Evolutionary conservation across 257 asterid genomes (phyloP).

Genomic region (Forsythia suspensa): DNA sequence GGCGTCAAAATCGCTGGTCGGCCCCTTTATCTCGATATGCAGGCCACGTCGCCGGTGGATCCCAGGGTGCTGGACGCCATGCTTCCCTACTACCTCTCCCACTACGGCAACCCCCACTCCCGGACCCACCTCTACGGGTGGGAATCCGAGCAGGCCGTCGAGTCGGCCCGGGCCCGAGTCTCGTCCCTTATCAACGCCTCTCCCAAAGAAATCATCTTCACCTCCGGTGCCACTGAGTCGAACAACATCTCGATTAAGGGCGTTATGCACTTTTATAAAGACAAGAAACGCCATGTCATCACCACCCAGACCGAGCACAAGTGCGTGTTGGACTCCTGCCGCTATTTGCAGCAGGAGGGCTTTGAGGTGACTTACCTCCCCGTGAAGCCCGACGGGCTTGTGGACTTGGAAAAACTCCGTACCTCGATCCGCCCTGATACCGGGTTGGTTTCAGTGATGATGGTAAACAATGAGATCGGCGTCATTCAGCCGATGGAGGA

Average conservation of each 20-base stretch:
- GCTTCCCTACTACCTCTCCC: slow-evolving; percentile 84
- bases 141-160: slow-evolving; percentile 95
- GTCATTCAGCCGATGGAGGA: slow-evolving; percentile 85
- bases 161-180: slow-evolving; percentile 59
- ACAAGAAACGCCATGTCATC: slow-evolving; percentile 87
- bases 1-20: slow-evolving; percentile 88
- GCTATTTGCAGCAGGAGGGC: slow-evolving; percentile 90
- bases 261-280: slow-evolving; percentile 77
- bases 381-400: slow-evolving; percentile 66
- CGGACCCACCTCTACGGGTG: slow-evolving; percentile 96
- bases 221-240: slow-evolving; percentile 96
- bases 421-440: slow-evolving; percentile 76
- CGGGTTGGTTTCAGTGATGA: slow-evolving; percentile 83
- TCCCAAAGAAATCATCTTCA: slow-evolving; percentile 87
- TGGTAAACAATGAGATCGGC: slow-evolving; percentile 97
- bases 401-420: slow-evolving; percentile 65
- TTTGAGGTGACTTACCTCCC: slow-evolving; percentile 88
- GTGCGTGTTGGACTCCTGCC: slow-evolving; percentile 90
- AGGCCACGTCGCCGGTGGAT: slow-evolving; percentile 92
- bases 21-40: slow-evolving; percentile 93
- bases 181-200: slow-evolving; percentile 73
- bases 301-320: slow-evolving; percentile 98
- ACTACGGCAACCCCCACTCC: slow-evolving; percentile 90
- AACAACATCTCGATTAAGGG: slow-evolving; percentile 90
- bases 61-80: slow-evolving; percentile 88